phyloP scores from a whole-genome alignment of 2,329 filamentous ascomycete genomes.

The Xylariomycetidae sp. region DNA sequence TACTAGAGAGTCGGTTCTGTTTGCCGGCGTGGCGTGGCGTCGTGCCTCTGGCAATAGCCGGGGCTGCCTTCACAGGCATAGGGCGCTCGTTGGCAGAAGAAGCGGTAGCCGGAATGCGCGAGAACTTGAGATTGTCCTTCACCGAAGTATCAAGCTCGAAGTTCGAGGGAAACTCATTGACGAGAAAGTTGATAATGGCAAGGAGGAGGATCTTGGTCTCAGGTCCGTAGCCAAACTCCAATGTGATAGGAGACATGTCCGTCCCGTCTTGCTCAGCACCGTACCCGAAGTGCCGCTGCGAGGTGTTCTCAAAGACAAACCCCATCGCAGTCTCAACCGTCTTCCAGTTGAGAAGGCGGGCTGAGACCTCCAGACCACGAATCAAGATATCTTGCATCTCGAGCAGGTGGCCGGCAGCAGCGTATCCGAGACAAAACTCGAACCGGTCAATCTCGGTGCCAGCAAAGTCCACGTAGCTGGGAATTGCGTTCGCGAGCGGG shows the following conservation, averaged over 20 bases:
- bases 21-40: constrained; percentile 27
- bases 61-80: constrained; percentile 25
- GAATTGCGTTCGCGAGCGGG: constrained; percentile 16
- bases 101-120: constrained; percentile 39
- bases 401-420: constrained; percentile 55
- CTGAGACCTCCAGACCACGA: constrained; percentile 55
- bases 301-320: constrained; percentile 45
- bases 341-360: constrained; percentile 53
- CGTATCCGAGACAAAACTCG: constrained; percentile 56
- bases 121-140: constrained; percentile 29
- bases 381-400: constrained; percentile 47
- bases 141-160: constrained; percentile 52
- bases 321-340: constrained; percentile 55
- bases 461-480: constrained; percentile 29
- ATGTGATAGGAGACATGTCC: constrained; percentile 7
- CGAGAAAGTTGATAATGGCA: constrained; percentile 51
- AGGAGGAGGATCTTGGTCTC: constrained; percentile 49
- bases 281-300: constrained; percentile 23
- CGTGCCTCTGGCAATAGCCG: constrained; percentile 33
- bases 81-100: constrained; percentile 24
- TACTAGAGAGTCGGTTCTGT: constrained; percentile 52
- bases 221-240: constrained; percentile 46
- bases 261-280: constrained; percentile 14
- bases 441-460: constrained; percentile 38
- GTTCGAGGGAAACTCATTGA: constrained; percentile 51